Evolutionary conservation across 2,329 filamentous ascomycete species (phyloP).

Genomic region (Aspergillus versicolor): DNA sequence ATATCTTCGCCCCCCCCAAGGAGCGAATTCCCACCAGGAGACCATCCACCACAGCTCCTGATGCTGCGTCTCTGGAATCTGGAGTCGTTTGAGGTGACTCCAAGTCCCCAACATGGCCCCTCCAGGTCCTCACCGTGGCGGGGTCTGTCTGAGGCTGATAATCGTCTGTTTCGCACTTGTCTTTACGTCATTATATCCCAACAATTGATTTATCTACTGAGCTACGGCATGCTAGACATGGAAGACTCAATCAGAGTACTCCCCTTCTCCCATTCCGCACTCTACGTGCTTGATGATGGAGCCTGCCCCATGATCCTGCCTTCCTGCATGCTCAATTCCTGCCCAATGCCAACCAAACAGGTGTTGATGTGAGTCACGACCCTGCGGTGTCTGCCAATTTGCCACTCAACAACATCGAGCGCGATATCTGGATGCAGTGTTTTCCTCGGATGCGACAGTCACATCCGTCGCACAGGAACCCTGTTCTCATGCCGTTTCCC

Average conservation of each 20-base stretch:
- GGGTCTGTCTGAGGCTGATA: constrained; percentile 10
- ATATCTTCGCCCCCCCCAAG: background rate
- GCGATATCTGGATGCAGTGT: background rate
- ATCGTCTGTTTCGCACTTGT: background rate
- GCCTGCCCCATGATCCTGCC: background rate
- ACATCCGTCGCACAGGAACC: background rate
- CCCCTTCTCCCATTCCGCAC: background rate
- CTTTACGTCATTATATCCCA: constrained; percentile 13
- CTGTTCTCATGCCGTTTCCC: constrained; percentile 2
- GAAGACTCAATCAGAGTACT: background rate
- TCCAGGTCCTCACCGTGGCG: too few species aligned
- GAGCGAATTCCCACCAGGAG: background rate
- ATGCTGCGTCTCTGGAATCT: background rate
- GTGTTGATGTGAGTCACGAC: constrained; percentile 4
- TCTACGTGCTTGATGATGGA: background rate
- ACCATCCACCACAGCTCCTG: too few species aligned
- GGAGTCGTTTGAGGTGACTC: too few species aligned
- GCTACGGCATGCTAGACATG: background rate
- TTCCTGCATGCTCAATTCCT: background rate
- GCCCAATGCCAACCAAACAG: constrained; percentile 6
- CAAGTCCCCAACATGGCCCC: too few species aligned
- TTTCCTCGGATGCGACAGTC: background rate
- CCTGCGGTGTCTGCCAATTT: background rate
- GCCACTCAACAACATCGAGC: background rate
- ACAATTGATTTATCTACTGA: constrained; percentile 2